A percentile compares a stretch with the other conserved stretches of the same genome.
Evolutionary conservation across 192 early-diverging fungal species (phyloP).

Genomic region (Rhizoclosmatium globosum): DNA sequence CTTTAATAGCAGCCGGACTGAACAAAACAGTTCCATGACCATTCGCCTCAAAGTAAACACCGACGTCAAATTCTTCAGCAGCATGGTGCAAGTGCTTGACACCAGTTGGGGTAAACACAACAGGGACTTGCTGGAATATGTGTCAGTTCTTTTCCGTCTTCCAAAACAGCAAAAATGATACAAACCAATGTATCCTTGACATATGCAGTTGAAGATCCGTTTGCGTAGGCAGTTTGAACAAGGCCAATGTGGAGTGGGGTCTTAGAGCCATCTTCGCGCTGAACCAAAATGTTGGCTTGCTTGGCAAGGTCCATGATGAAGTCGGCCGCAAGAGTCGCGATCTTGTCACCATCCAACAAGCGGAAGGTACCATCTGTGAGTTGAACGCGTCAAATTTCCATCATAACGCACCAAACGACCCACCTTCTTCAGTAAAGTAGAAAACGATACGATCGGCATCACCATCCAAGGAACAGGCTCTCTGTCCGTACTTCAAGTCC

Average conservation of each 20-base stretch:
- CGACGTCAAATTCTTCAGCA: conserved; percentile 95
- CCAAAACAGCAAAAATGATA: not conserved
- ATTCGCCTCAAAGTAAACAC: conserved; percentile 99
- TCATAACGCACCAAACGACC: not conserved
- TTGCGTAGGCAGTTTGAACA: conserved; percentile 99
- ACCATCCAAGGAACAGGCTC: conserved; percentile 93
- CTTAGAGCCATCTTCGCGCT: conserved; percentile 35
- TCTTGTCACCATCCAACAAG: conserved; percentile 98
- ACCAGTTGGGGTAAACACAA: conserved; percentile 95
- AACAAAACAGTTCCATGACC: conserved; percentile 99
- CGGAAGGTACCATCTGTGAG: conserved; percentile 75
- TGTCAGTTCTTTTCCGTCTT: not conserved
- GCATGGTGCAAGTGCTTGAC: conserved; percentile 99
- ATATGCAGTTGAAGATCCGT: conserved; percentile 95
- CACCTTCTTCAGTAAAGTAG: conserved; percentile 87
- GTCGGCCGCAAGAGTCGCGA: conserved; percentile 91
- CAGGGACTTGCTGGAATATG: conserved; percentile 81
- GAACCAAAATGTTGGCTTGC: conserved; percentile 75
- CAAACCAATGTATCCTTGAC: conserved; percentile 85
- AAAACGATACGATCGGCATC: conserved; percentile 99
- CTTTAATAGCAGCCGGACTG: conserved; percentile 77
- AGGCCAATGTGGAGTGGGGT: conserved; percentile 84
- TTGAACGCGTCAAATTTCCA: not conserved
- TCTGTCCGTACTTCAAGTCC: conserved; percentile 67
- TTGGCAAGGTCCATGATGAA: conserved; percentile 92